Percentiles rank a stretch among this genome's conserved stretches.
Conservation (phyloP, 768 basidiomycete species). For the Suillus ampliporus region DNA sequence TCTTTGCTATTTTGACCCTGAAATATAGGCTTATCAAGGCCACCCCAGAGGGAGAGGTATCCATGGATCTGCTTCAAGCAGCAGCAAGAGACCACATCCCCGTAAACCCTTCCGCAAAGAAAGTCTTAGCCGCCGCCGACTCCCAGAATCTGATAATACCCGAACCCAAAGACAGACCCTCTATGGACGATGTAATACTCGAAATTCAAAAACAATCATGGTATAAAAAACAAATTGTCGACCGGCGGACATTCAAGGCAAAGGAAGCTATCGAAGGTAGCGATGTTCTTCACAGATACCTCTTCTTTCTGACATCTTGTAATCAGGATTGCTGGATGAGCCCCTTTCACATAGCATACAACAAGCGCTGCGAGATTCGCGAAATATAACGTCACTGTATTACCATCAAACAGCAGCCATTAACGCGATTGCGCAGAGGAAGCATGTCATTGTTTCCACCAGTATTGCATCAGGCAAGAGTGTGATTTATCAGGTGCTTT, state of each 20-base stretch:
- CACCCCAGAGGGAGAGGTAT: conserved; percentile 57
- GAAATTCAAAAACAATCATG: conserved; percentile 64
- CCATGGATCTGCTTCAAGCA: conserved; percentile 63
- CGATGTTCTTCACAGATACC: not conserved
- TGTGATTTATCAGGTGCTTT: conserved; percentile 79
- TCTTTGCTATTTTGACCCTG: not conserved
- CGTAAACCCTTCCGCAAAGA: conserved; percentile 51
- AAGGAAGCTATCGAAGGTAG: conserved; percentile 59
- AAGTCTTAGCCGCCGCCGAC: not conserved
- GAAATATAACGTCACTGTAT: conserved; percentile 71
- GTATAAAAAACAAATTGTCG: conserved; percentile 74
- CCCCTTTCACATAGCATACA: conserved; percentile 62
- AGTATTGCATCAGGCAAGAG: conserved; percentile 92
- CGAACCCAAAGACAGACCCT: conserved; percentile 55
- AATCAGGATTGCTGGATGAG: conserved; percentile 52
- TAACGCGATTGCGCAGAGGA: conserved; percentile 57
- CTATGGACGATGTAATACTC: conserved; percentile 61
- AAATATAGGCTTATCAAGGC: conserved; percentile 61
- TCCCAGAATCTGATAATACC: conserved; percentile 34
- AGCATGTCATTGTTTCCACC: conserved; percentile 86
- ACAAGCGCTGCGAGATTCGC: conserved; percentile 59
- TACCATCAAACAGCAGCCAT: conserved; percentile 76
- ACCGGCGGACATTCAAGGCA: conserved; percentile 57
- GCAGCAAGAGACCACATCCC: conserved; percentile 78
- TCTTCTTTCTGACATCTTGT: not conserved